Evolutionary conservation across 768 basidiomycete genomes (phyloP), one percentile per base, ranked within the genome.

Genomic region (Pulveroboletus sp.): DNA sequence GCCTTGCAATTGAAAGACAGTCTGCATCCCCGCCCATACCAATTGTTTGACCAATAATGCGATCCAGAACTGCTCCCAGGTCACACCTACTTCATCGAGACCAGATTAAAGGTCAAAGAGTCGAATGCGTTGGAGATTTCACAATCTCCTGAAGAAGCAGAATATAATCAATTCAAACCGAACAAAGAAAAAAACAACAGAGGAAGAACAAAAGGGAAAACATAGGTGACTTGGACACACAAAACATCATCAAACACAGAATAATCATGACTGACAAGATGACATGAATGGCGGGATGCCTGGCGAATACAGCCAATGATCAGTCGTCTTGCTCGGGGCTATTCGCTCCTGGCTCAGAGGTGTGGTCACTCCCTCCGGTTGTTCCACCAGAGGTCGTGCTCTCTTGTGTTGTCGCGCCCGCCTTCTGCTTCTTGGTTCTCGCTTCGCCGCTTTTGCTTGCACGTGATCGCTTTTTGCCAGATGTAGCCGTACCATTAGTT

Each of bases 361-460:
- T 40, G n/a, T 42, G 65, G 35, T 69, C 67, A 40, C 55, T 60
- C 42, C 59, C 63, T 51, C 52, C 61, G 20, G 46, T 50, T n/a
- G 65, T 51, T 27, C 55, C 65, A 36, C 61, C 61, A 27, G 63
- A 51, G 10, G 53, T 47, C 21, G 61, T 47, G n/a, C 51, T 58
- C 29, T 56, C 61, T 49, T 52, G 47, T 5, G 21, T 19, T 19
- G 24, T 46, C 27, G 39, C 23, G 7, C 10, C 14, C 1, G 44
- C 47, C 57, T 72, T 73, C 10, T 47, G 42, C 53, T 71, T 73
- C 60, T 69, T 72, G 24, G 51, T 19, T 44, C 66, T 70, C 7
- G 62, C 39, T 13, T 60, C 58, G 34, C 57, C 55, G 6, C 65
- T 62, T 45, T 68, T 72, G 35, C 59, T 61, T 6, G 51, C 52